Conservation (phyloP, 2,329 filamentous ascomycete species). For the Lizonia empirigonia region DNA sequence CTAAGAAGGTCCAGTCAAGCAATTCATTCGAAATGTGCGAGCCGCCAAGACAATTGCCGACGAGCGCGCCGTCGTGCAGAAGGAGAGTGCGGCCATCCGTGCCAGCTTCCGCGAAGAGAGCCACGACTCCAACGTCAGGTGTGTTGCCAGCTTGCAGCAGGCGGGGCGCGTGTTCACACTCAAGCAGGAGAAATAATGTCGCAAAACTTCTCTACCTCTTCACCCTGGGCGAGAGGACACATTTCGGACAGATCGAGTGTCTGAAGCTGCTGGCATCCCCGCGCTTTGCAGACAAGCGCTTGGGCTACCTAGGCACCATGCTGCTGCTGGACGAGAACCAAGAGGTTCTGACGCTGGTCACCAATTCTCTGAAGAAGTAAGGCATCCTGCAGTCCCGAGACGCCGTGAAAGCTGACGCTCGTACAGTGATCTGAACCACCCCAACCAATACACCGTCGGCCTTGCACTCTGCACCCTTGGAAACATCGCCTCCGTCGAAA, state of each 20-base stretch:
- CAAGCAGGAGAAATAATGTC: constrained; percentile 89
- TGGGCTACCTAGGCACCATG: constrained; percentile 96
- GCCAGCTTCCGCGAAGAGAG: constrained; percentile 98
- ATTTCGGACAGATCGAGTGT: constrained; percentile 99
- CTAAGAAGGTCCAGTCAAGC: constrained; percentile 74
- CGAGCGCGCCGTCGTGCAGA: constrained; percentile 96
- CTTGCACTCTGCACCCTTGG: constrained; percentile 94
- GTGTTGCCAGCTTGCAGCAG: constrained; percentile 36
- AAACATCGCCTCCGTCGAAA: constrained; percentile 97
- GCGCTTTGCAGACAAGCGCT: constrained; percentile 94
- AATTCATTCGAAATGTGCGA: constrained; percentile 99
- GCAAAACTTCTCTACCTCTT: constrained; percentile 98
- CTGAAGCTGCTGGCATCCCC: constrained; percentile 95
- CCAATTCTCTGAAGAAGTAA: constrained; percentile 97
- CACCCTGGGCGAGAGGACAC: constrained; percentile 93
- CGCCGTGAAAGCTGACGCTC: constrained; percentile 19
- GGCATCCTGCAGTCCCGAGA: constrained; percentile 24
- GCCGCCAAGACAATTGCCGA: constrained; percentile 99
- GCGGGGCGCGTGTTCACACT: constrained; percentile 28
- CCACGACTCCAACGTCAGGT: constrained; percentile 89
- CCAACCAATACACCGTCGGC: constrained; percentile 97
- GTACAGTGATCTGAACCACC: constrained; percentile 86
- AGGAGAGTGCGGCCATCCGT: constrained; percentile 96
- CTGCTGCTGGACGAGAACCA: constrained; percentile 96
- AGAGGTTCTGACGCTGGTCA: constrained; percentile 94